These are phyloP conservation scores for Hanseniaspora osmophila DNA, from an alignment of 805 yeast species.

Conservation along the genomic window DNA sequence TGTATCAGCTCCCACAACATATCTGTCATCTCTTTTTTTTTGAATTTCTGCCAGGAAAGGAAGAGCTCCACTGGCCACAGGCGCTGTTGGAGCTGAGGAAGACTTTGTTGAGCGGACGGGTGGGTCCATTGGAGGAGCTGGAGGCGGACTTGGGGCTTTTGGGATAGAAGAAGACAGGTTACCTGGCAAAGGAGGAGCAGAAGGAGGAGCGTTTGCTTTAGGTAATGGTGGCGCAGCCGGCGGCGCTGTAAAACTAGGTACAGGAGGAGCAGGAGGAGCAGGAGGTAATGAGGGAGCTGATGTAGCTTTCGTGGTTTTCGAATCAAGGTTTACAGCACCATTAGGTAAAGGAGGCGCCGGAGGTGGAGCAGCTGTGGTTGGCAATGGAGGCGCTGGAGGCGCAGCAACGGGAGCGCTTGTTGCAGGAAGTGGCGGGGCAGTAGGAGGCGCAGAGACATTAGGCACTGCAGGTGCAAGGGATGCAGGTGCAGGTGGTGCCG, in stretches of 20 bases:
- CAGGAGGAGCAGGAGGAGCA: conserved; percentile 11
- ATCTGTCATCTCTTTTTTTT: conserved; percentile 36
- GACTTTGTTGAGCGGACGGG: conserved; percentile 11
- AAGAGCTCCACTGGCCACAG: conserved; percentile 16
- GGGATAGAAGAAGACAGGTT: conserved; percentile 8
- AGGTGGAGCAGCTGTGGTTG: too few species aligned
- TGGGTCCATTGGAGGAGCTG: conserved; percentile 15
- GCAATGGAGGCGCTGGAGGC: too few species aligned
- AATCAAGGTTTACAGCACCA: too few species aligned
- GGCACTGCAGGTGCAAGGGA: conserved; percentile 19
- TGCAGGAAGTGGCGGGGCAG: conserved; percentile 13
- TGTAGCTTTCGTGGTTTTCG: too few species aligned
- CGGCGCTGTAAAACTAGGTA: conserved; percentile 8
- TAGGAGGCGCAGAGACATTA: conserved; percentile 18
- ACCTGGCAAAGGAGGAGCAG: conserved; percentile 12
- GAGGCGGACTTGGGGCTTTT: conserved; percentile 11
- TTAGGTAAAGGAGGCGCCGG: too few species aligned
- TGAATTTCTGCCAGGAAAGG: conserved; percentile 50
- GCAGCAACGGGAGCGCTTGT: too few species aligned
- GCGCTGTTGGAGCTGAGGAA: conserved; percentile 12
- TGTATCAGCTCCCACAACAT: conserved; percentile 31
- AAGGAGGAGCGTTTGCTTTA: conserved; percentile 13
- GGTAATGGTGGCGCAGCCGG: conserved; percentile 13
- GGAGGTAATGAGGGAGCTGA: conserved; percentile 3
- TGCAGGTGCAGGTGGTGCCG: conserved; percentile 9